Base-by-base conservation (phyloP, 2,329 filamentous ascomycete genomes). In the Decorospora gaudefroyi region DNA sequence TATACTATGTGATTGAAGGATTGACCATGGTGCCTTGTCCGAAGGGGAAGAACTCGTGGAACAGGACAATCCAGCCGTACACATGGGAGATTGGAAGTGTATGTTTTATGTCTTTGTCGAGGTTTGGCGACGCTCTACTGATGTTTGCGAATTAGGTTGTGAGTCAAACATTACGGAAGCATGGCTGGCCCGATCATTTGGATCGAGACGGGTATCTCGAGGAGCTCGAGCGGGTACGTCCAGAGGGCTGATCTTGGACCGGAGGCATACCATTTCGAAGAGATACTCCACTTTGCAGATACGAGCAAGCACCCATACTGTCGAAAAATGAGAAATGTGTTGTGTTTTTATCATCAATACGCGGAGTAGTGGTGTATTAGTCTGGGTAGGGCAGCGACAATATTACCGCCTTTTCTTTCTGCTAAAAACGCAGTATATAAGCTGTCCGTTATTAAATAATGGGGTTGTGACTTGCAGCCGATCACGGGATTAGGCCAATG, bases 381-480 rank as follows among this genome's bases (percentile, higher is more conserved):
- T 23, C 10, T 23, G 21, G 21, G 21, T 23, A 23, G n/a, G n/a
- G n/a, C n/a, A n/a, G n/a, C n/a, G n/a, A n/a, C n/a, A n/a, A n/a
- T n/a, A n/a, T n/a, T n/a, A n/a, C n/a, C n/a, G n/a, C n/a, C n/a
- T n/a, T n/a, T n/a, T n/a, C n/a, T n/a, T n/a, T n/a, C n/a, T n/a
- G n/a, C n/a, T n/a, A n/a, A n/a, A n/a, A n/a, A n/a, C n/a, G n/a
- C n/a, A n/a, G n/a, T n/a, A n/a, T n/a, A n/a, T n/a, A n/a, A n/a
- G n/a, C n/a, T n/a, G n/a, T n/a, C n/a, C n/a, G n/a, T n/a, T n/a
- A 19, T 23, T 4, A 17, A 11, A 23, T 39, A 31, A 44, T 33
- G 32, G 42, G 46, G 42, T 30, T 35, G 33, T 51, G 48, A 44
- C 35, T 41, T 41, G 48, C 35, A 38, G 43, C 33, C 35, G 44